Conservation (phyloP, 2,329 filamentous ascomycete genomes). For the Stromatinia cepivora region DNA sequence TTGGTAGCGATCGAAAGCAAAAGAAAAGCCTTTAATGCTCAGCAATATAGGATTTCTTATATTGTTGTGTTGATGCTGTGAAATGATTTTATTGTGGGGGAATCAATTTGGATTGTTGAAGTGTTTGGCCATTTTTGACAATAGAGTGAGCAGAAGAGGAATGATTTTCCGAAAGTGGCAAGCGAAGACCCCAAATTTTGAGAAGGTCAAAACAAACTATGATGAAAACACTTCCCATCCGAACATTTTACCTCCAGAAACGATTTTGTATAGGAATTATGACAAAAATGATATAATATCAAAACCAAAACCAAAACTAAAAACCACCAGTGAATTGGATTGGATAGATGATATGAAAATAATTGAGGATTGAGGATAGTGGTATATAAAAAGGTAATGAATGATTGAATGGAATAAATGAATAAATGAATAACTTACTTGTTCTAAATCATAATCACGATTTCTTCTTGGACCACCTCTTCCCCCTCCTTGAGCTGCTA, state of each 20-base stretch:
- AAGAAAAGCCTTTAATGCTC: slow-evolving; percentile 5
- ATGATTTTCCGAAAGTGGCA: slow-evolving; percentile 12
- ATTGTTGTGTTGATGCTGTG: neutral
- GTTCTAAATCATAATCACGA: slow-evolving; percentile 80
- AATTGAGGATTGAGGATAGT: neutral
- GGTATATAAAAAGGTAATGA: neutral
- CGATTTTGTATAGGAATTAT: neutral
- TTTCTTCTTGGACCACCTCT: slow-evolving; percentile 69
- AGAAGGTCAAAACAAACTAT: neutral
- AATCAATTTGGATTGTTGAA: slow-evolving; percentile 6
- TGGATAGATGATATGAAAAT: too few species aligned
- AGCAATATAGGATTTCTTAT: slow-evolving; percentile 1
- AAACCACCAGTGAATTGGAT: neutral
- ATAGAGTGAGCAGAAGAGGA: neutral
- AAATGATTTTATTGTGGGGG: neutral
- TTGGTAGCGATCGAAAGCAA: slow-evolving; percentile 11
- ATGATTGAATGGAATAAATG: slow-evolving; percentile 29
- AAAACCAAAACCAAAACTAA: neutral
- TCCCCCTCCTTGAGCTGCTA: slow-evolving; percentile 54
- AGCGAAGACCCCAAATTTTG: slow-evolving; percentile 1
- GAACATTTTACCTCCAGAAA: neutral
- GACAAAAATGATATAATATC: neutral
- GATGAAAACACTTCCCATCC: neutral
- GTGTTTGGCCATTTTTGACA: slow-evolving; percentile 11
- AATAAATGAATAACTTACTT: slow-evolving; percentile 64